These are phyloP conservation scores for Fusarium algeriense DNA, from an alignment of 2,329 filamentous ascomycete species.

Conservation along the genomic window DNA sequence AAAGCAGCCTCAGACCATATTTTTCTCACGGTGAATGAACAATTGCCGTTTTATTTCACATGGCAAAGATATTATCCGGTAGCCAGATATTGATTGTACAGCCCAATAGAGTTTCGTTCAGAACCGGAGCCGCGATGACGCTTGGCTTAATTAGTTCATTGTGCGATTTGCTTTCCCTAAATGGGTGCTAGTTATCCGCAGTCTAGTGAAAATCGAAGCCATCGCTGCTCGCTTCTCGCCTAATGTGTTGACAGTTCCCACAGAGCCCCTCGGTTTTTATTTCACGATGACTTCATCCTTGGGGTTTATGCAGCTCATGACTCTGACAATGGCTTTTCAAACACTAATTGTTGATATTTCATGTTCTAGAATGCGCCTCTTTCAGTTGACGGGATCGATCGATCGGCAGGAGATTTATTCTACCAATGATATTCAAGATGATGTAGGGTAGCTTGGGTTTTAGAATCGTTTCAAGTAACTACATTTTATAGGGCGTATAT, in stretches of 20 bases:
- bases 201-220: neutral
- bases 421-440: neutral
- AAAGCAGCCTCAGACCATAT: neutral
- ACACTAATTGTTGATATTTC: neutral
- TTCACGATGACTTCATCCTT: neutral
- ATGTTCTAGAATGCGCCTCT: neutral
- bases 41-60: neutral
- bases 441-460: neutral
- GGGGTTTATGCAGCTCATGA: constrained; percentile 1
- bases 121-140: neutral
- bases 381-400: neutral
- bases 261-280: neutral
- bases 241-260: neutral
- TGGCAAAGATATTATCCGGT: neutral
- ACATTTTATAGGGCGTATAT: neutral
- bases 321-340: neutral
- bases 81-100: neutral
- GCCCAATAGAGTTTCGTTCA: neutral
- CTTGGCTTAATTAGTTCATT: neutral
- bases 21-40: neutral
- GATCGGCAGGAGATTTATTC: neutral
- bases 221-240: neutral
- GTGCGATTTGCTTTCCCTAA: neutral
- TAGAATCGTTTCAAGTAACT: neutral
- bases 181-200: neutral